phyloP scores from a whole-genome alignment of 768 basidiomycete species.

The Lactarius trivialis region DNA sequence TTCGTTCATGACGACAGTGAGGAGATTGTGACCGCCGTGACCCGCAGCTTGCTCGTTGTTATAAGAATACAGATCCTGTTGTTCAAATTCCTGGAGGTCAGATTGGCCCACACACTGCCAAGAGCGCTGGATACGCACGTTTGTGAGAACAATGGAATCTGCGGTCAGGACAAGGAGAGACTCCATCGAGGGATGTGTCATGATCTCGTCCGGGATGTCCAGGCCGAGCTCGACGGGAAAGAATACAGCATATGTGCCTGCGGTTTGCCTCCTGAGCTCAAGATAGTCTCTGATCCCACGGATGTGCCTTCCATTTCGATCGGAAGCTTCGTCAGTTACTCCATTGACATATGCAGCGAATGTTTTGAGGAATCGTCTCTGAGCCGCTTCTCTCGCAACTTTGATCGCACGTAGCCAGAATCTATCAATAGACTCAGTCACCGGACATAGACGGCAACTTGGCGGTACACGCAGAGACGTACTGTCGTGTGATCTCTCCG shows the following conservation, averaged over 20 bases:
- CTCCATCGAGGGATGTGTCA: slow-evolving; percentile 34
- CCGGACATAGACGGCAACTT: neutral
- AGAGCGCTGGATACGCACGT: slow-evolving; percentile 26
- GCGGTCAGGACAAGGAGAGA: slow-evolving; percentile 27
- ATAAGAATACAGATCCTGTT: slow-evolving; percentile 38
- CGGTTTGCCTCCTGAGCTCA: slow-evolving; percentile 34
- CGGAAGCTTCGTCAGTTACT: slow-evolving; percentile 30
- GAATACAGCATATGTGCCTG: slow-evolving; percentile 36
- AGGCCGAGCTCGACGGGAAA: slow-evolving; percentile 33
- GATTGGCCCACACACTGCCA: neutral
- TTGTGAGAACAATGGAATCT: slow-evolving; percentile 37
- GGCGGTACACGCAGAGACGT: slow-evolving; percentile 12
- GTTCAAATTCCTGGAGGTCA: neutral
- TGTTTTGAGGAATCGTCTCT: slow-evolving; percentile 32
- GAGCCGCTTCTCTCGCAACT: slow-evolving; percentile 28
- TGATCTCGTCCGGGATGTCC: slow-evolving; percentile 36
- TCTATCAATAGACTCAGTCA: neutral
- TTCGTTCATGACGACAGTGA: slow-evolving; percentile 38
- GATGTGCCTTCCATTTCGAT: slow-evolving; percentile 31
- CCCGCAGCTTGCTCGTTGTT: slow-evolving; percentile 36
- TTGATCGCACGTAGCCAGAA: neutral
- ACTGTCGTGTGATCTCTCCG: slow-evolving; percentile 38
- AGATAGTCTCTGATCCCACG: slow-evolving; percentile 38
- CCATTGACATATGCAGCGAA: slow-evolving; percentile 33
- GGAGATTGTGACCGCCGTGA: slow-evolving; percentile 35